A percentile compares a stretch with the other conserved stretches of the same genome.
Conservation (phyloP, 129 eudicot species). For the Flaveria trinervia region DNA sequence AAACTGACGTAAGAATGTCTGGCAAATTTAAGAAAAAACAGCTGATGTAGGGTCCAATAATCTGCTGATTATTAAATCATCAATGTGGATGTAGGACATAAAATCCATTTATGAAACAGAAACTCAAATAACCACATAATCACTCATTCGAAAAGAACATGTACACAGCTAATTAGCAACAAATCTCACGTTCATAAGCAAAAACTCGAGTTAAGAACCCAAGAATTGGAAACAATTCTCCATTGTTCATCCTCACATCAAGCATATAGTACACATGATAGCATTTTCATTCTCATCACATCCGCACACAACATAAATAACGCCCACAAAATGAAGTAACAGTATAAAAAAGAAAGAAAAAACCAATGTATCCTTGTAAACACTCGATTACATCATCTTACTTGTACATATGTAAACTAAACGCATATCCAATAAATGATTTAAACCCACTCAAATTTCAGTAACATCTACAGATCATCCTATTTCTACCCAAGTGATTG, state of each 20-base stretch:
- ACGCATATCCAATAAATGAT: background rate
- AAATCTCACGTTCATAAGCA: background rate
- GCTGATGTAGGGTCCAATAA: background rate
- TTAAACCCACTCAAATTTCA: background rate
- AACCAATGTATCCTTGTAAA: background rate
- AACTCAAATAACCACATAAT: background rate
- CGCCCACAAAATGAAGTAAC: background rate
- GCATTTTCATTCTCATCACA: background rate
- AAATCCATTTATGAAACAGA: background rate
- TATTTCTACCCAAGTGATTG: background rate
- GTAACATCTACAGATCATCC: background rate
- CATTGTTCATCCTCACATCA: background rate
- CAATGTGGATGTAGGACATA: background rate
- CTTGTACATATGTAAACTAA: background rate
- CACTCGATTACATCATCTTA: background rate
- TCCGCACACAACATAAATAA: background rate
- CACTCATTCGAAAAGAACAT: background rate
- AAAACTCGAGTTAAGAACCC: background rate
- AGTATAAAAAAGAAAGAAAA: background rate
- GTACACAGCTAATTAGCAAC: background rate
- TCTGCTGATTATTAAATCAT: background rate
- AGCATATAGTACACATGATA: background rate
- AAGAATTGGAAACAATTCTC: background rate
- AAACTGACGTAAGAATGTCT: background rate
- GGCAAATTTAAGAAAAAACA: background rate